Conservation (phyloP, 2,329 filamentous ascomycete genomes). For the Neonectria punicea region DNA sequence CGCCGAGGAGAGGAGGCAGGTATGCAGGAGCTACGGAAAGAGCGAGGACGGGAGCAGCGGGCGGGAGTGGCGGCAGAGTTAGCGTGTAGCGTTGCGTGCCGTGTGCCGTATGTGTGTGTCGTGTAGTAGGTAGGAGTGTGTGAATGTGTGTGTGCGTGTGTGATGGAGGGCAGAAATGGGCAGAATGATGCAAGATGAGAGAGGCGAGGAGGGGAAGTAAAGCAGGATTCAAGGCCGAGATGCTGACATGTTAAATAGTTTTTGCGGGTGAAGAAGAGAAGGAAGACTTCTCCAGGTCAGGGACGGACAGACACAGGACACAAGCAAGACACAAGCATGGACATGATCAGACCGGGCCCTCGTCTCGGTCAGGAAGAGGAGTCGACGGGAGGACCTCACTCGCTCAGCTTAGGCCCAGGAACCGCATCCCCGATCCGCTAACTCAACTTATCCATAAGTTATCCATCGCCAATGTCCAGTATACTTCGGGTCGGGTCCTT, state of each 20-base stretch:
- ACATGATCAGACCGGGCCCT: neutral
- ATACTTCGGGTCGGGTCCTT: neutral
- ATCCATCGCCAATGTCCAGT: neutral
- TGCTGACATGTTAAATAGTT: slow-evolving; percentile 25
- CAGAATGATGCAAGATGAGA: slow-evolving; percentile 1
- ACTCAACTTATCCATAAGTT: too few relatives aligned
- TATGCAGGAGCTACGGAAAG: slow-evolving; percentile 1
- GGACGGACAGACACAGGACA: neutral
- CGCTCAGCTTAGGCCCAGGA: neutral
- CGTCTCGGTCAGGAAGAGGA: neutral
- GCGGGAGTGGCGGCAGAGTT: slow-evolving; percentile 23
- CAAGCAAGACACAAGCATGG: neutral
- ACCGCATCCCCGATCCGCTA: neutral
- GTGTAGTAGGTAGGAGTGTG: neutral
- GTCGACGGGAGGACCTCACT: neutral
- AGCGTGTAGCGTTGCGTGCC: slow-evolving; percentile 17
- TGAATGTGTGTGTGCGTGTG: neutral
- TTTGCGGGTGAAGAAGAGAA: slow-evolving; percentile 10
- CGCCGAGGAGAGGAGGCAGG: neutral
- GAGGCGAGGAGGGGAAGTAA: slow-evolving; percentile 9
- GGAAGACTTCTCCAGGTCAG: neutral
- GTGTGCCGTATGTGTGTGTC: neutral
- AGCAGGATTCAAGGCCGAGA: slow-evolving; percentile 12
- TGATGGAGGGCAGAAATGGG: neutral
- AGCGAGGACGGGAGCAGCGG: slow-evolving; percentile 6